Evolutionary conservation across 176 grass and related monocot genomes (phyloP).

Genomic region (Zea mays): Zm-B73-REFERENCE-NAM-5.0 NC_050096.1:7283501-7284000

Average conservation of each 20-base stretch:
- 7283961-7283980: neutral
- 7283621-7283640: conserved; percentile 79
- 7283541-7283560: conserved; percentile 85
- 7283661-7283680: conserved; percentile 74
- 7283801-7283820: conserved; percentile 80
- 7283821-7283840: conserved; percentile 59
- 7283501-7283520: conserved; percentile 75
- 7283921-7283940: neutral
- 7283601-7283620: conserved; percentile 56
- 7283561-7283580: conserved; percentile 77
- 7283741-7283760: conserved; percentile 75
- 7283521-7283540: conserved; percentile 79
- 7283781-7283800: conserved; percentile 79
- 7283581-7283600: conserved; percentile 59
- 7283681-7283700: conserved; percentile 93
- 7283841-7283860: conserved; percentile 87
- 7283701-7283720: conserved; percentile 91
- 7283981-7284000: neutral
- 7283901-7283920: neutral
- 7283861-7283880: conserved; percentile 88
- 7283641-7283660: conserved; percentile 90
- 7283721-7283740: conserved; percentile 92
- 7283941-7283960: neutral
- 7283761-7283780: conserved; percentile 92
- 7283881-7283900: conserved; percentile 60